Evolutionary conservation across 805 yeast genomes (phyloP).

Genomic region (Yarrowia porcina): DNA sequence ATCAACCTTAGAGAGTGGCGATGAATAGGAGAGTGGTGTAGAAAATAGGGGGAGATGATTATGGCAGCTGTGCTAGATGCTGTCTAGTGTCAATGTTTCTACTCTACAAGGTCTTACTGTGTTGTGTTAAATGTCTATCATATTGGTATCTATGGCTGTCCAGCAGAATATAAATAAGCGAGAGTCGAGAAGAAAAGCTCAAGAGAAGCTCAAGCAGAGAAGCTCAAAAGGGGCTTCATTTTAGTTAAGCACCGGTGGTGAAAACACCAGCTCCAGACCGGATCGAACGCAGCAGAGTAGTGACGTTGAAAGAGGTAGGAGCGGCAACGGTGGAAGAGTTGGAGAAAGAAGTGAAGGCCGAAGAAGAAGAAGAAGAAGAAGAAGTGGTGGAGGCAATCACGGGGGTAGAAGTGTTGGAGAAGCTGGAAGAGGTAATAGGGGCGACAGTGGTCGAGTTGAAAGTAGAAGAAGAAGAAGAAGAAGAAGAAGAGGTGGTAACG

Average conservation of each 20-base stretch:
- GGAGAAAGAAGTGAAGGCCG: constrained; percentile 13
- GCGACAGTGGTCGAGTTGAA: not conserved
- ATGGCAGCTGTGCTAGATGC: too few relatives aligned
- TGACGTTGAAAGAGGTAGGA: constrained; percentile 13
- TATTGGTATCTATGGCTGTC: constrained; percentile 21
- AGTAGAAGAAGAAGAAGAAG: not conserved
- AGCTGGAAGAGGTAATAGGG: not conserved
- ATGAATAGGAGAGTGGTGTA: too few relatives aligned
- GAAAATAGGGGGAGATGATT: too few relatives aligned
- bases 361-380: constrained; percentile 1
- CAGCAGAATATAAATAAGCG: constrained; percentile 21
- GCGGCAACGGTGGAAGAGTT: constrained; percentile 3
- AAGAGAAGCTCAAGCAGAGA: not conserved
- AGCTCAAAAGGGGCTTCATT: not conserved
- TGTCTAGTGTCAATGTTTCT: too few relatives aligned
- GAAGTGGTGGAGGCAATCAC: not conserved
- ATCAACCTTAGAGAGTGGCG: not conserved
- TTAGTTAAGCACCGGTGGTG: constrained; percentile 21
- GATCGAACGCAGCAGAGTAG: constrained; percentile 16
- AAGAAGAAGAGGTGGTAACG: not conserved
- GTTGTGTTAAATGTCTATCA: too few relatives aligned
- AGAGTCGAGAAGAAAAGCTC: constrained; percentile 5
- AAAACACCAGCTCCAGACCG: constrained; percentile 8
- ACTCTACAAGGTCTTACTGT: too few relatives aligned
- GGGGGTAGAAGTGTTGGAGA: not conserved